These are phyloP conservation scores for Lyophyllum atratum DNA, from an alignment of 768 basidiomycete genomes.

Conservation along the genomic window DNA sequence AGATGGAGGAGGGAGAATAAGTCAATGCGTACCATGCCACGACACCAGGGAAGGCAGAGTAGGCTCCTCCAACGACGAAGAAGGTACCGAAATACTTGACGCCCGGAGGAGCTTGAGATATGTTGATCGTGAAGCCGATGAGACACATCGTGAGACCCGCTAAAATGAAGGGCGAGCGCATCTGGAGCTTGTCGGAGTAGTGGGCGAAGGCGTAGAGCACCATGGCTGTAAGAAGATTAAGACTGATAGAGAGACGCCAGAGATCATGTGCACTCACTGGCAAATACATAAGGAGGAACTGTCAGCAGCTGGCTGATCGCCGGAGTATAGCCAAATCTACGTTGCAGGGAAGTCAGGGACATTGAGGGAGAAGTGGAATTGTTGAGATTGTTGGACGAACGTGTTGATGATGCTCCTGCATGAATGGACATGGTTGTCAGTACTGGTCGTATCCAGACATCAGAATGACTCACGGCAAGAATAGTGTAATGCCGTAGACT, in stretches of 20 bases:
- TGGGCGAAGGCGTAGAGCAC: constrained; percentile 52
- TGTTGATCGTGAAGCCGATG: constrained; percentile 66
- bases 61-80: constrained; percentile 66
- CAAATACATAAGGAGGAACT: constrained; percentile 65
- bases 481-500: constrained; percentile 74
- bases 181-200: constrained; percentile 56
- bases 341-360: not conserved
- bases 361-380: not conserved
- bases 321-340: constrained; percentile 59
- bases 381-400: constrained; percentile 26
- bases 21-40: constrained; percentile 53
- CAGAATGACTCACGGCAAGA: constrained; percentile 60
- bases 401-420: constrained; percentile 59
- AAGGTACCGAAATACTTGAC: constrained; percentile 77
- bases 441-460: not conserved
- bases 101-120: constrained; percentile 50
- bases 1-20: not conserved
- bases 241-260: not conserved
- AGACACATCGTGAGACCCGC: constrained; percentile 50
- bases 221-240: constrained; percentile 43
- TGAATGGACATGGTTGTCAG: not conserved
- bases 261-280: constrained; percentile 43
- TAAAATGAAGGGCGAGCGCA: constrained; percentile 61
- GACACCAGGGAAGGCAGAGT: constrained; percentile 59
- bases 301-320: constrained; percentile 66